Evolutionary conservation across 2,329 filamentous ascomycete genomes (phyloP).

Genomic region (Cladosporium cucumerinum): DNA sequence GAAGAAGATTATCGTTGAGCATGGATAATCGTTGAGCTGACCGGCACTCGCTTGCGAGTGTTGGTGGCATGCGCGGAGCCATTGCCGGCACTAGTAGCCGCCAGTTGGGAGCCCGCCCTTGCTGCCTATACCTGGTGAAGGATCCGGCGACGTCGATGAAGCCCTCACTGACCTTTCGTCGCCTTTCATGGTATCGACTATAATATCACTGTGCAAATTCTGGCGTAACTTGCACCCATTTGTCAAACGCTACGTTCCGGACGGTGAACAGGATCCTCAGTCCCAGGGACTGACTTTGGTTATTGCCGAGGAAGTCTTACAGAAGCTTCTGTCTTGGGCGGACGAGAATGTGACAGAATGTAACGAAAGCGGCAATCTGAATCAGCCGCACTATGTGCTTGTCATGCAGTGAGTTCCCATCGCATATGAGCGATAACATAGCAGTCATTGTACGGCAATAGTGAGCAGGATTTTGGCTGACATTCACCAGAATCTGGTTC

Average conservation of each 20-base stretch:
- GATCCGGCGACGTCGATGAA: neutral
- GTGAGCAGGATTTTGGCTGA: neutral
- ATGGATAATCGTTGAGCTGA: no score
- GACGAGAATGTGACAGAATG: neutral
- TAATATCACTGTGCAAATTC: neutral
- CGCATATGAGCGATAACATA: no score
- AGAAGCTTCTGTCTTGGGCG: neutral
- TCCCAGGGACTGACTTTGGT: neutral
- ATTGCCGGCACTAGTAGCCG: no score
- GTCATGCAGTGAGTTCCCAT: slow-evolving; percentile 3
- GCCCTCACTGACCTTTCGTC: neutral
- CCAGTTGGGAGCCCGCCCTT: neutral
- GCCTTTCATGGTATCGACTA: neutral
- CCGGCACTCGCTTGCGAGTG: no score
- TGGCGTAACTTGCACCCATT: slow-evolving; percentile 4
- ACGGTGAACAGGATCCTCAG: neutral
- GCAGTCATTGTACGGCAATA: neutral
- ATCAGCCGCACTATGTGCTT: neutral
- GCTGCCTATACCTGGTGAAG: neutral
- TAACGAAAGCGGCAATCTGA: neutral
- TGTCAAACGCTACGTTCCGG: neutral
- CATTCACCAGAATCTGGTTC: neutral
- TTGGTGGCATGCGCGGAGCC: no score
- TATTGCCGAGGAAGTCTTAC: neutral
- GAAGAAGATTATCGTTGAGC: no score